Evolutionary conservation across 1,139 yeast species (phyloP).

Genomic region (Dujonia santamariae): DNA sequence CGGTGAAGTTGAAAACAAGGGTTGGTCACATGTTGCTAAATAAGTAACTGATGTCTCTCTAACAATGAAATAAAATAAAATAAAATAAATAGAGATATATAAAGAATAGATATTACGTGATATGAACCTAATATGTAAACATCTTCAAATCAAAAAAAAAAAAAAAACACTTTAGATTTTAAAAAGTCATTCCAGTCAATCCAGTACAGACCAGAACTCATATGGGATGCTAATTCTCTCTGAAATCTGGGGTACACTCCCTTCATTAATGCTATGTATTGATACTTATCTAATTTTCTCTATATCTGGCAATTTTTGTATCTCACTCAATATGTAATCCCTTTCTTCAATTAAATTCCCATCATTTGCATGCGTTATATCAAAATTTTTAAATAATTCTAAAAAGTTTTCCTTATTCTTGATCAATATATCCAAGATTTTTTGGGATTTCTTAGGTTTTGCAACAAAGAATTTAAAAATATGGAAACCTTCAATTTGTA

Average conservation of each 20-base stretch:
- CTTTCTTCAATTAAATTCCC: conserved; percentile 73
- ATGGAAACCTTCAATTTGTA: conserved; percentile 89
- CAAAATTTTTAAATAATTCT: conserved; percentile 65
- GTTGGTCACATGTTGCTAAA: conserved; percentile 54
- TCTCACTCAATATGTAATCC: conserved; percentile 73
- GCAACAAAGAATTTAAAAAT: conserved; percentile 93
- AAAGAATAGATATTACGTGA: too few relatives aligned
- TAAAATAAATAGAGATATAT: too few relatives aligned
- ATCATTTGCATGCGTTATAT: conserved; percentile 62
- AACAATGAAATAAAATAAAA: too few relatives aligned
- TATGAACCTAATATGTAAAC: too few relatives aligned
- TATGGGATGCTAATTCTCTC: too few relatives aligned
- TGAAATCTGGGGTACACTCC: too few relatives aligned
- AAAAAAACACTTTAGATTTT: too few relatives aligned
- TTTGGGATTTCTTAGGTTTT: conserved; percentile 84
- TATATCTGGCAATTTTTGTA: conserved; percentile 60
- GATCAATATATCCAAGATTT: conserved; percentile 73
- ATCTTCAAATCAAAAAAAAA: too few relatives aligned
- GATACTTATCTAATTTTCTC: conserved; percentile 21
- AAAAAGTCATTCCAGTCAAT: too few relatives aligned
- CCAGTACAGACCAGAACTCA: too few relatives aligned
- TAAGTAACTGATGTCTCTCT: too few relatives aligned
- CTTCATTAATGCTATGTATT: too few relatives aligned
- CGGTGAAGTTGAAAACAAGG: conserved; percentile 69
- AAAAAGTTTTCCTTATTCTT: conserved; percentile 80